A percentile compares a stretch with the other conserved stretches of the same genome.
These are phyloP conservation scores for Barnettozyma californica DNA, from an alignment of 805 yeast genomes.

Conservation along the genomic window DNA sequence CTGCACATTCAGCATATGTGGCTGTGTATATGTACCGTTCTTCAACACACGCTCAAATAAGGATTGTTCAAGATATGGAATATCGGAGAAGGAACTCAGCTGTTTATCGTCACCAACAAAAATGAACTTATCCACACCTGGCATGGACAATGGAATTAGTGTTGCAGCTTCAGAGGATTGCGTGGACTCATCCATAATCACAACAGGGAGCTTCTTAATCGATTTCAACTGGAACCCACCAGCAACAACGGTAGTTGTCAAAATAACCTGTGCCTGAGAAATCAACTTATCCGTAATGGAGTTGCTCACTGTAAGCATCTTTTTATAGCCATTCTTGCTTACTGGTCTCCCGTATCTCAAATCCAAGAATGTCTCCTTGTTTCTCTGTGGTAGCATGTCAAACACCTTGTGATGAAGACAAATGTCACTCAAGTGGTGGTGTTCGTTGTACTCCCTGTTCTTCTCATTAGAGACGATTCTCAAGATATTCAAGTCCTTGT, in stretches of 20 bases:
- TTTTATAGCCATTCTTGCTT: slow-evolving; percentile 44
- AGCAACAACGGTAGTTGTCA: slow-evolving; percentile 69
- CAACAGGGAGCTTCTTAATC: slow-evolving; percentile 59
- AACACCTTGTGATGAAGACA: slow-evolving; percentile 60
- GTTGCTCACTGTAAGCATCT: slow-evolving; percentile 39
- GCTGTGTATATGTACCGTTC: slow-evolving; percentile 55
- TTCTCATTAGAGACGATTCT: slow-evolving; percentile 57
- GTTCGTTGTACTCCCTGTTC: slow-evolving; percentile 51
- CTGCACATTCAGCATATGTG: slow-evolving; percentile 66
- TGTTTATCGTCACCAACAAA: slow-evolving; percentile 77
- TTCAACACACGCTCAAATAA: slow-evolving; percentile 60
- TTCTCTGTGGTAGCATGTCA: slow-evolving; percentile 41
- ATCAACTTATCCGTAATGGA: slow-evolving; percentile 44
- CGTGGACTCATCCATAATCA: slow-evolving; percentile 75
- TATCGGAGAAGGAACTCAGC: slow-evolving; percentile 64
- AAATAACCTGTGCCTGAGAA: slow-evolving; percentile 62
- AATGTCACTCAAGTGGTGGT: slow-evolving; percentile 53
- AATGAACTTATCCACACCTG: slow-evolving; percentile 60
- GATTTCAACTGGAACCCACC: slow-evolving; percentile 61
- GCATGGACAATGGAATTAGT: slow-evolving; percentile 63
- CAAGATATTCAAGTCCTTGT: slow-evolving; percentile 43
- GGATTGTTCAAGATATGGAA: slow-evolving; percentile 61
- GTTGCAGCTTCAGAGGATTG: slow-evolving; percentile 73
- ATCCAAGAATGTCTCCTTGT: slow-evolving; percentile 38
- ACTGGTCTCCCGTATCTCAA: slow-evolving; percentile 41